phyloP scores from a whole-genome alignment of 1,284 basidiomycete species.

The Gastroboletus turbinatus region DNA sequence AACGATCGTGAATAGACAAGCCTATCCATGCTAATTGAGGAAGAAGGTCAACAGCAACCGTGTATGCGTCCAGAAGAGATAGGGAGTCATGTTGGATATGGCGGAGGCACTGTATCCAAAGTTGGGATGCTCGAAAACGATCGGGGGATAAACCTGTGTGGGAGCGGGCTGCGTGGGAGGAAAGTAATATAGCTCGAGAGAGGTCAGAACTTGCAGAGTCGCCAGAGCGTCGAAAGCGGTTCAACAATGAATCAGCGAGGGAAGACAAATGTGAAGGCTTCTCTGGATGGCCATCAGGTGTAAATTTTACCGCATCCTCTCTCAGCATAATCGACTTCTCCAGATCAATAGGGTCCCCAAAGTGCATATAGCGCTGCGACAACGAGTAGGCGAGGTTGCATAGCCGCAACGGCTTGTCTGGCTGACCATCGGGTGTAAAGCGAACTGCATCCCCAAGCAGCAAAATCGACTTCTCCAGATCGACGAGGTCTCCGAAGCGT shows the following conservation, averaged over 20 bases:
- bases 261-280: fast-evolving
- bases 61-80: conserved; percentile 1
- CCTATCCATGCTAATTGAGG: conserved; percentile 2
- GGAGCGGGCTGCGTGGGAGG: neutral
- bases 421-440: neutral
- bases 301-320: neutral
- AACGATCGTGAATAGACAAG: conserved; percentile 2
- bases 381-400: neutral
- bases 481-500: neutral
- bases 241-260: neutral
- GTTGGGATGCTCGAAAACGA: neutral
- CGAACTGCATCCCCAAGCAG: too few species aligned
- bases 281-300: neutral
- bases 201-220: neutral
- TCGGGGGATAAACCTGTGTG: neutral
- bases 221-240: neutral
- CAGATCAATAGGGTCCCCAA: neutral
- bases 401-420: neutral
- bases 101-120: neutral
- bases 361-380: neutral
- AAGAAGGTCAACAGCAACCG: neutral
- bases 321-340: neutral
- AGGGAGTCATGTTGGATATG: neutral
- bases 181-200: neutral
- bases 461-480: neutral